Base-by-base conservation (phyloP, 2,329 filamentous ascomycete species). In the Xylaria sp. region DNA sequence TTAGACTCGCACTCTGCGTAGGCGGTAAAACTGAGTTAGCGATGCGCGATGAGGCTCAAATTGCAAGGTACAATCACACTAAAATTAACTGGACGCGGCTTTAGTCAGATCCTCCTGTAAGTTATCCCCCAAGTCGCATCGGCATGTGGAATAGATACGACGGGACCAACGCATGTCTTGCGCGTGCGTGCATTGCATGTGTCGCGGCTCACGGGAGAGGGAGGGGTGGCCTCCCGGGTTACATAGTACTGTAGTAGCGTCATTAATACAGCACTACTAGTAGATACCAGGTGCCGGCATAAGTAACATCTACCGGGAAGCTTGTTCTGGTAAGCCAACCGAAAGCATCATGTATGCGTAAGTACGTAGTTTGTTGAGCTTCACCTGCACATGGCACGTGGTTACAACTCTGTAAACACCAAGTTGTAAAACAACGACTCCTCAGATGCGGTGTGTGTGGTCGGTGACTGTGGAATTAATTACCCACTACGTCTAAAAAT, bases 101-200 rank as follows among this genome's bases (percentile, higher is more conserved):
- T 12, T 38, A 14, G 33, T 25, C 14, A 38, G n/a, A 25, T n/a
- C n/a, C n/a, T n/a, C n/a, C n/a, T n/a, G n/a, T n/a, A n/a, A n/a
- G n/a, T n/a, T n/a, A n/a, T n/a, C n/a, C 33, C 33, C 37, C 42
- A 31, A 47, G 56, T 64, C 49, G 53, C 57, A 64, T 64, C 42
- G 42, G 42, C 38, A 51, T 63, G 55, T 4, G 50, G 45, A 56
- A 52, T 49, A 7, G 52, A 63, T 55, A 62, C 49, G 12, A 51
- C 60, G 21, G 14, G 12, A 51, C 60, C 33, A 14, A 59, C n/a
- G 46, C 51, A 59, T 63, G 56, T 56, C 56, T 56, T 38, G 38
- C 56, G 38, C 56, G 4, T 31, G 28, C 28, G 4, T 31, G 28
- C 28, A 60, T 63, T n/a, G 61, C 60, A 63, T 54, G 60, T 49